Evolutionary conservation across 2,329 filamentous ascomycete species (phyloP), one percentile per base, ranked within the genome.

Genomic region (Ascochyta rabiei): DNA sequence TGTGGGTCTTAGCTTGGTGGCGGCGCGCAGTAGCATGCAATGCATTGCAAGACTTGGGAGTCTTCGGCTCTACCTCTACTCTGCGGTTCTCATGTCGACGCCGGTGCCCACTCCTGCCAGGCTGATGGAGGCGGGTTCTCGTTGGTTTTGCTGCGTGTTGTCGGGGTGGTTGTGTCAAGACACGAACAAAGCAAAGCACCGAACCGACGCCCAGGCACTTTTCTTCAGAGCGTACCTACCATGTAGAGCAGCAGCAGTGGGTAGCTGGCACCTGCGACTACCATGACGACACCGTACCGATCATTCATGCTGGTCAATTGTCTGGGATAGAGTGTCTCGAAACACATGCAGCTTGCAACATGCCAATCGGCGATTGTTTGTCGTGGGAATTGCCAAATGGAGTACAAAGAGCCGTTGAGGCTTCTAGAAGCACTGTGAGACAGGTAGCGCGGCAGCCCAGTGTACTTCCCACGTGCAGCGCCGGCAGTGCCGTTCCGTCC

Each of bases 341-440:
- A 49, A 49, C 52, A n/a, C 40, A 37, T 19, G n/a, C 18, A 33
- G 35, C 40, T 47, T 18, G 34, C 16, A 15, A 37, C n/a, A n/a
- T 40, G 39, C 21, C 34, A 45, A 45, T 48, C 39, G 34, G 40
- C 19, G 45, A 48, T 39, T 35, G 35, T 48, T 44, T 49, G 41
- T 46, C 30, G 52, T 44, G 28, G 21, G 18, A 40, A 49, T 31
- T 35, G 46, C 30, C 35, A 30, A 9, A n/a, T 41, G 46, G 16
- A 49, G 51, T 33, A 31, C 39, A 44, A 39, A 24, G 44, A 44
- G 41, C 46, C 28, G 41, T 46, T 55, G 52, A 41, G 46, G 49
- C 46, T 45, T 55, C 19, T 48, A 13, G 51, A 40, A 42, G 35
- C 16, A 31, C 13, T n/a, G 28, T 48, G 51, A 54, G 45, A 54